Conservation (phyloP, 805 yeast genomes). For the Schwanniomyces sp. region DNA sequence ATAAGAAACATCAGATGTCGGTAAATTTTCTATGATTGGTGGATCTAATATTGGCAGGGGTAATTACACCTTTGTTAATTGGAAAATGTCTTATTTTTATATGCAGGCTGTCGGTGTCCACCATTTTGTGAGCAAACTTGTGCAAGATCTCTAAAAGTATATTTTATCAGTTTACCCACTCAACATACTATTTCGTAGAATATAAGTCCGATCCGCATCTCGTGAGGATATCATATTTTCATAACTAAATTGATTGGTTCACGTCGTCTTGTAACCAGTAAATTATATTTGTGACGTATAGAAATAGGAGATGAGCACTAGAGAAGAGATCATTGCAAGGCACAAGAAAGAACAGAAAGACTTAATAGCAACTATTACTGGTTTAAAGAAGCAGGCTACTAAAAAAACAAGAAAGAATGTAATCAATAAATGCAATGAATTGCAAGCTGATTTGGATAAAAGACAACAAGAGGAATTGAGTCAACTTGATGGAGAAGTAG, state of each 20-base stretch:
- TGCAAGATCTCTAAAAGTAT: too few relatives aligned
- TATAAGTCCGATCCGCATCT: neutral
- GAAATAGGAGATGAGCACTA: conserved; percentile 5
- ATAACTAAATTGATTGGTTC: too few relatives aligned
- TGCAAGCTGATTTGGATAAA: conserved; percentile 55
- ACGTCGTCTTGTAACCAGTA: neutral
- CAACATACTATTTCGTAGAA: too few relatives aligned
- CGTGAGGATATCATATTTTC: neutral
- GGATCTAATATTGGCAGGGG: neutral
- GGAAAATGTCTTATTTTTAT: neutral
- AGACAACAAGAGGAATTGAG: conserved; percentile 57
- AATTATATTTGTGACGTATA: neutral
- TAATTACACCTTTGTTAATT: neutral
- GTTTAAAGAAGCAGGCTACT: conserved; percentile 79
- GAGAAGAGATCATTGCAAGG: conserved; percentile 52
- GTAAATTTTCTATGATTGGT: neutral
- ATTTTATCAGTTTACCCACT: too few relatives aligned
- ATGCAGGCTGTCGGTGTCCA: too few relatives aligned
- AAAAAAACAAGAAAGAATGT: conserved; percentile 76
- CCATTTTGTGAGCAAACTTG: too few relatives aligned
- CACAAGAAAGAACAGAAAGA: conserved; percentile 73
- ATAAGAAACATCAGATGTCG: neutral
- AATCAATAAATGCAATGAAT: conserved; percentile 52
- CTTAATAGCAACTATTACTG: conserved; percentile 64
- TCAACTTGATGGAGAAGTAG: conserved; percentile 8